These are phyloP conservation scores for Phytophthora syringae DNA, from an alignment of 352 stramenopile species.

Conservation along the genomic window DNA sequence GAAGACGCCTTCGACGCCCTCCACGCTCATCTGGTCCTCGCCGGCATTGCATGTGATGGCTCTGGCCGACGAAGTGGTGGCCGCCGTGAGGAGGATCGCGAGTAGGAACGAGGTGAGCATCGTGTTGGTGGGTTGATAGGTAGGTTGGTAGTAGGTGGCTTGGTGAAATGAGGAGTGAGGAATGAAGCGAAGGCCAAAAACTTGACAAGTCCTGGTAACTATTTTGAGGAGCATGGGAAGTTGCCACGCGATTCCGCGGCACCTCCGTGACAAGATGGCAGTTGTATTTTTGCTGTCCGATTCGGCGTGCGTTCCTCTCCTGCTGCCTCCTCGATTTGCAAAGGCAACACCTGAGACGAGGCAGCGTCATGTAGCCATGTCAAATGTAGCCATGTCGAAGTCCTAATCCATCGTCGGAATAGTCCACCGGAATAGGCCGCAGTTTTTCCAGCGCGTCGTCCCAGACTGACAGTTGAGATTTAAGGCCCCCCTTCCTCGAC, in stretches of 20 bases:
- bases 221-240: conserved; percentile 27
- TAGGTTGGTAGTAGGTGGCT: conserved; percentile 1
- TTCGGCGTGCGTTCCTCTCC: too few species aligned
- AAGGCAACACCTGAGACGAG: not conserved
- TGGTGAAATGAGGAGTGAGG: conserved; percentile 28
- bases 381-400: too few species aligned
- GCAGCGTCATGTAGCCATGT: too few species aligned
- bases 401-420: too few species aligned
- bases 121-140: not conserved
- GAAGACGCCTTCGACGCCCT: conserved; percentile 38
- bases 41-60: conserved; percentile 22
- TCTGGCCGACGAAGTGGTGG: conserved; percentile 12
- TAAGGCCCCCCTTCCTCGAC: not conserved
- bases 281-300: conserved; percentile 2
- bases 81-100: conserved; percentile 27
- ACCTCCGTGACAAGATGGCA: too few species aligned
- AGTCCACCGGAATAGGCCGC: too few species aligned
- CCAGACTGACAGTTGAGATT: too few species aligned
- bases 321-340: too few species aligned
- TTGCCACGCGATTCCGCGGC: too few species aligned
- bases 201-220: conserved; percentile 1
- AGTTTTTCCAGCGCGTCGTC: too few species aligned
- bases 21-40: conserved; percentile 43
- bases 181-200: not conserved
- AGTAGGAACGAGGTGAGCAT: conserved; percentile 44